These are phyloP conservation scores for Camelina hispida DNA, from an alignment of 345 rosid genomes.

Conservation along the genomic window DNA sequence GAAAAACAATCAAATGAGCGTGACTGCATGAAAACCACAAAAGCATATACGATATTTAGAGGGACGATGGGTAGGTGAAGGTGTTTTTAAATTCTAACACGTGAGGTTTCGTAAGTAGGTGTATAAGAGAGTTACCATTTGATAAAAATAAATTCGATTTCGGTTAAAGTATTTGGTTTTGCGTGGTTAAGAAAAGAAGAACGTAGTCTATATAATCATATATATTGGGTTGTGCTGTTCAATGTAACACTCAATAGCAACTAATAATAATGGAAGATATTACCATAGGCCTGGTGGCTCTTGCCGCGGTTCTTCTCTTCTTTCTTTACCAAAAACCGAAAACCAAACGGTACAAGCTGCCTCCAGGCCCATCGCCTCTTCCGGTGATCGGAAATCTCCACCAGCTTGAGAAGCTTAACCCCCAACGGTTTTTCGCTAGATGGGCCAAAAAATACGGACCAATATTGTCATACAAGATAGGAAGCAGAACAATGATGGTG, in stretches of 20 bases:
- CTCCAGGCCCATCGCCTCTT: conserved; percentile 56
- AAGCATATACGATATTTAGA: neutral
- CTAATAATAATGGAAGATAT: conserved; percentile 36
- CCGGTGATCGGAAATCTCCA: conserved; percentile 63
- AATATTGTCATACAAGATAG: conserved; percentile 52
- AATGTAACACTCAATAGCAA: neutral
- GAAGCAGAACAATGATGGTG: conserved; percentile 39
- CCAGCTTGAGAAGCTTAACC: conserved; percentile 43
- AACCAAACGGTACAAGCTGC: conserved; percentile 32
- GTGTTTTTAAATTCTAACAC: conserved; percentile 20
- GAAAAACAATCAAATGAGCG: conserved; percentile 6
- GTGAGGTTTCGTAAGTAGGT: conserved; percentile 36
- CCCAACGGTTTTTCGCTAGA: conserved; percentile 43
- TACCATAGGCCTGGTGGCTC: conserved; percentile 21
- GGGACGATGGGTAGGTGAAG: conserved; percentile 33
- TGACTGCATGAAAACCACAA: neutral
- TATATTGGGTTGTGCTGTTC: neutral
- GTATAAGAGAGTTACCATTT: neutral
- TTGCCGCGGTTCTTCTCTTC: conserved; percentile 30
- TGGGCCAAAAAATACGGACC: conserved; percentile 59
- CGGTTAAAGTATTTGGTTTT: neutral
- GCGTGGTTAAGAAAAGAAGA: neutral
- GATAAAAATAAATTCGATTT: neutral
- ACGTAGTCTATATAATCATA: neutral
- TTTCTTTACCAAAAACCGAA: conserved; percentile 33